Conservation (phyloP, 352 stramenopile genomes). For the Pythium periplocum region DNA sequence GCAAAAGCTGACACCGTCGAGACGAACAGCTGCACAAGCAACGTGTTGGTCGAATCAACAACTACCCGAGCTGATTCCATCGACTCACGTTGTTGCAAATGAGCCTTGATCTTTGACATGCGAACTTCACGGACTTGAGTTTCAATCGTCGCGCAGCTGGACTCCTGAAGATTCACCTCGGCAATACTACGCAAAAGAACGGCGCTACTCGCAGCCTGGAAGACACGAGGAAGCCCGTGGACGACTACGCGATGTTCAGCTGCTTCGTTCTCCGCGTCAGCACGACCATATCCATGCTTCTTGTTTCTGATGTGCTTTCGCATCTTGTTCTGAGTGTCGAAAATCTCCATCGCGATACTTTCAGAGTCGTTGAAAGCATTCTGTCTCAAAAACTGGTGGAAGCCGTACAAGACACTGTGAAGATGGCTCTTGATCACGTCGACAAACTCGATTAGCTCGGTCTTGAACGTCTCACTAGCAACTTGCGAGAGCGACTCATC, state of each 20-base stretch:
- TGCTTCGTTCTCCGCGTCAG: conserved; percentile 12
- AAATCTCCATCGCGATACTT: conserved; percentile 63
- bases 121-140: conserved; percentile 18
- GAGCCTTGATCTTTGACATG: conserved; percentile 28
- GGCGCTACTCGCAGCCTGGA: conserved; percentile 19
- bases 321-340: conserved; percentile 62
- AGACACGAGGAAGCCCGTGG: conserved; percentile 19
- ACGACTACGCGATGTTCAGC: conserved; percentile 15
- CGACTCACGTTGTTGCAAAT: conserved; percentile 2
- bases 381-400: conserved; percentile 71
- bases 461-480: conserved; percentile 5
- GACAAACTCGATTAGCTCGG: conserved; percentile 46
- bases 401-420: conserved; percentile 60
- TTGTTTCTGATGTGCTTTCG: conserved; percentile 19
- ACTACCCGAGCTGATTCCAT: background rate
- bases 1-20: conserved; percentile 17
- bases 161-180: conserved; percentile 20
- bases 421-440: conserved; percentile 55
- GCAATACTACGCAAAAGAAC: conserved; percentile 17
- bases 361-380: conserved; percentile 81
- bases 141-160: conserved; percentile 25
- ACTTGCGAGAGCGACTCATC: conserved; percentile 1
- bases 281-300: conserved; percentile 1
- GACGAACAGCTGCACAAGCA: conserved; percentile 19
- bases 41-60: conserved; percentile 2